Evolutionary conservation across 768 basidiomycete genomes (phyloP).

Genomic region (Gyrodon lividus): DNA sequence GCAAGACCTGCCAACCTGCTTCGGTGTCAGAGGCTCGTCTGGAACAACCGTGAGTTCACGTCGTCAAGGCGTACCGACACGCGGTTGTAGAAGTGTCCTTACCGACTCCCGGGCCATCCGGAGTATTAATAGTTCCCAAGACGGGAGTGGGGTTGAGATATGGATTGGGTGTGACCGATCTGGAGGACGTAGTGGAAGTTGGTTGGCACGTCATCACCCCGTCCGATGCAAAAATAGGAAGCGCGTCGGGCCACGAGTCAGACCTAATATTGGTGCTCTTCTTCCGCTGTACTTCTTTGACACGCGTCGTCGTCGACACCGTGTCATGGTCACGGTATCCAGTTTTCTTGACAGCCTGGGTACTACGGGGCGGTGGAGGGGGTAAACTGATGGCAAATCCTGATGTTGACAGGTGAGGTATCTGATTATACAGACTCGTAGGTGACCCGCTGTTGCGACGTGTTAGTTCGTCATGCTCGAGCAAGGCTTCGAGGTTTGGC

Average conservation of each 20-base stretch:
- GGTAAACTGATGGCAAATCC: slow-evolving; percentile 31
- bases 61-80: neutral
- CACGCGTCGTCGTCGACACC: slow-evolving; percentile 7
- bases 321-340: slow-evolving; percentile 17
- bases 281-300: slow-evolving; percentile 16
- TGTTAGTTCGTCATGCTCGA: slow-evolving; percentile 56
- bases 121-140: slow-evolving; percentile 8
- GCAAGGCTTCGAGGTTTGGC: slow-evolving; percentile 56
- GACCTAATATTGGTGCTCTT: slow-evolving; percentile 9
- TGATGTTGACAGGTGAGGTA: slow-evolving; percentile 1
- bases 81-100: slow-evolving; percentile 1
- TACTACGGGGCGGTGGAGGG: slow-evolving; percentile 33
- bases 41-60: neutral
- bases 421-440: slow-evolving; percentile 11
- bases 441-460: slow-evolving; percentile 32
- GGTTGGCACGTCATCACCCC: neutral
- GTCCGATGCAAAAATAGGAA: slow-evolving; percentile 8
- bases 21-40: slow-evolving; percentile 19
- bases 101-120: slow-evolving; percentile 14
- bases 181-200: slow-evolving; percentile 13
- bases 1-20: neutral
- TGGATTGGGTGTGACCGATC: slow-evolving; percentile 30
- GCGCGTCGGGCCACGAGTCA: slow-evolving; percentile 27
- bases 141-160: slow-evolving; percentile 38
- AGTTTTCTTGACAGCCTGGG: slow-evolving; percentile 12